A percentile compares a stretch with the other conserved stretches of the same genome.
phyloP scores from a whole-genome alignment of 106 monocot species.

The Dioscorea dumetorum region DNA sequence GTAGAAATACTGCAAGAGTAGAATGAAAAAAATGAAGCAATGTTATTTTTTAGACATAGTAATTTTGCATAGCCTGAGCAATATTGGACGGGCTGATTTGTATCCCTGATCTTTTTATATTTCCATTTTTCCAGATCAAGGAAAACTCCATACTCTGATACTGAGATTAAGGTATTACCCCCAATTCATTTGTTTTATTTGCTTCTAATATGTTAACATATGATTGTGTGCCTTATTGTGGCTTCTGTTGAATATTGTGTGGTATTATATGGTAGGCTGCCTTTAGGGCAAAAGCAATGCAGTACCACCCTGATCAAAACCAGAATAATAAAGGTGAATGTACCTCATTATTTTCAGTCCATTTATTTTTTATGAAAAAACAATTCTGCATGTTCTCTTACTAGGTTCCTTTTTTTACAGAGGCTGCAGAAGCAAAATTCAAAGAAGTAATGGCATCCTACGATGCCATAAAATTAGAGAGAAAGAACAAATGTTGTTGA shows the following conservation, averaged over 20 bases:
- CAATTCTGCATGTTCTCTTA: background rate
- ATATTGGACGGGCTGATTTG: too few species aligned
- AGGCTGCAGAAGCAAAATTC: slow-evolving; percentile 78
- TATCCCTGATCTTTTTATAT: background rate
- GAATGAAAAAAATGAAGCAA: too few species aligned
- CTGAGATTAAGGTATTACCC: slow-evolving; percentile 61
- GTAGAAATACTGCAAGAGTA: too few species aligned
- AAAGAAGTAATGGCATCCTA: slow-evolving; percentile 87
- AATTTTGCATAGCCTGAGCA: too few species aligned
- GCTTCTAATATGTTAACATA: too few species aligned
- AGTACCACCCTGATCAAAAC: slow-evolving; percentile 93
- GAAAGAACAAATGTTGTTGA: slow-evolving; percentile 24
- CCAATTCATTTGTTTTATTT: too few species aligned
- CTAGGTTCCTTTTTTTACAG: slow-evolving; percentile 23
- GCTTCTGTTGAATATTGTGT: background rate
- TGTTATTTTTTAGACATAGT: too few species aligned
- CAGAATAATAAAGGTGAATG: slow-evolving; percentile 68
- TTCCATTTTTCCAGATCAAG: slow-evolving; percentile 35
- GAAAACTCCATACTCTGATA: slow-evolving; percentile 49
- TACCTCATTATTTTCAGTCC: too few species aligned
- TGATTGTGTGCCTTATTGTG: background rate
- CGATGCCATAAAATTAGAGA: slow-evolving; percentile 79
- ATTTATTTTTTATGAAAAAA: too few species aligned
- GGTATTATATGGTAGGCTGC: slow-evolving; percentile 43
- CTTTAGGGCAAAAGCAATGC: slow-evolving; percentile 89